A percentile compares a stretch with the other conserved stretches of the same genome.
phyloP scores from a whole-genome alignment of 2,329 filamentous ascomycete genomes.

The Penicillium sp. region DNA sequence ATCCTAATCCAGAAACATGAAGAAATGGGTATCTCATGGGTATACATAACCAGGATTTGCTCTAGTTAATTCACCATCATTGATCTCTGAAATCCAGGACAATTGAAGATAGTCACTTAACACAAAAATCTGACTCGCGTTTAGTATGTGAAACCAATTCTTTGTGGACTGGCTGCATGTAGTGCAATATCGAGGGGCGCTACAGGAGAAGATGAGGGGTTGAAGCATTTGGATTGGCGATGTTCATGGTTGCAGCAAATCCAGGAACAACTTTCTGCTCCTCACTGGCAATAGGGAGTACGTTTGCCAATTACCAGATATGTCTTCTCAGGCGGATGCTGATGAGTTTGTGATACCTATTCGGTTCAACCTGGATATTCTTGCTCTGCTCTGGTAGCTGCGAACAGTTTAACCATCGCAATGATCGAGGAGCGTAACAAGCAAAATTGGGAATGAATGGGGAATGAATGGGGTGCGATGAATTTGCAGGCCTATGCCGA shows the following conservation, averaged over 20 bases:
- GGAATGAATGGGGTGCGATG: too few relatives aligned
- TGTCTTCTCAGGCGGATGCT: too few relatives aligned
- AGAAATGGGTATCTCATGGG: not conserved
- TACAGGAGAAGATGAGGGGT: not conserved
- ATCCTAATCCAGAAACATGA: not conserved
- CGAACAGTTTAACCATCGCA: too few relatives aligned
- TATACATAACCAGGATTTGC: not conserved
- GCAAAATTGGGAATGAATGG: too few relatives aligned
- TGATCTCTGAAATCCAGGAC: not conserved
- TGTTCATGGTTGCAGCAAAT: not conserved
- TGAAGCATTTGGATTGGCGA: not conserved
- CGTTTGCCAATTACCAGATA: too few relatives aligned
- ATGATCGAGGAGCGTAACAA: too few relatives aligned
- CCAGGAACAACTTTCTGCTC: too few relatives aligned
- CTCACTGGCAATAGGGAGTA: too few relatives aligned
- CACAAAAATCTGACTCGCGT: not conserved
- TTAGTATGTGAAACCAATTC: not conserved
- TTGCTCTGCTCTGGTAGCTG: too few relatives aligned
- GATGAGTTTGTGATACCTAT: too few relatives aligned
- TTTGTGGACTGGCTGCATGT: not conserved
- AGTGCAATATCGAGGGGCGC: not conserved
- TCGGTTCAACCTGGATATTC: too few relatives aligned
- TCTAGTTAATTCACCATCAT: not conserved
- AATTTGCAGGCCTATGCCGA: too few relatives aligned
- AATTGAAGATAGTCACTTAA: not conserved